Conservation (phyloP, 192 early-diverging fungal species). For the Backusella westeae region DNA sequence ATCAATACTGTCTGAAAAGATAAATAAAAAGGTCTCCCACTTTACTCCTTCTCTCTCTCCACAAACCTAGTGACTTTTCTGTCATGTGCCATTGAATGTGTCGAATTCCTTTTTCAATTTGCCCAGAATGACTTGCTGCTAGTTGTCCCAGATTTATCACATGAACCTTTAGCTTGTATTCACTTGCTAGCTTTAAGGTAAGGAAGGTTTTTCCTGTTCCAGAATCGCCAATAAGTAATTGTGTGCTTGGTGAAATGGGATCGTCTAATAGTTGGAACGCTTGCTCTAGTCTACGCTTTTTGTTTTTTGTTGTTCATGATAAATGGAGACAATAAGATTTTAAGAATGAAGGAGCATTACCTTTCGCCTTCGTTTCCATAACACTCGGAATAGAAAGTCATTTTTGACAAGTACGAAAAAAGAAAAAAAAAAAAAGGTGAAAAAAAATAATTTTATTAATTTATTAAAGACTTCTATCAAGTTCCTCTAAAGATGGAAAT, state of each 20-base stretch:
- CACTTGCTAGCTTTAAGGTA: background rate
- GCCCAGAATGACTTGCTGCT: slow-evolving; percentile 6
- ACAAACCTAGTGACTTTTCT: background rate
- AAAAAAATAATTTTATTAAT: background rate
- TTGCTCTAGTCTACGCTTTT: slow-evolving; percentile 10
- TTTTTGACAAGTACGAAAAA: background rate
- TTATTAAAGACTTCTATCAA: background rate
- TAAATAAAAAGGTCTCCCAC: background rate
- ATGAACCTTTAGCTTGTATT: background rate
- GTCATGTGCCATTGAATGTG: slow-evolving; percentile 8
- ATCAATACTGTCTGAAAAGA: slow-evolving; percentile 36
- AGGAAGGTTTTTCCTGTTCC: slow-evolving; percentile 14
- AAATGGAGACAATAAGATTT: background rate
- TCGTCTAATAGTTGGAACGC: background rate
- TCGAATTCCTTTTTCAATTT: slow-evolving; percentile 11
- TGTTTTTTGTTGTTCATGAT: background rate
- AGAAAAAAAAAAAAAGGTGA: background rate
- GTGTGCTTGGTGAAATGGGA: background rate
- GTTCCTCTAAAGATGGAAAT: slow-evolving; percentile 29
- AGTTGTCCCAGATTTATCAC: background rate
- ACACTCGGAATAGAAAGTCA: slow-evolving; percentile 6
- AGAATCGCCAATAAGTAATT: slow-evolving; percentile 11
- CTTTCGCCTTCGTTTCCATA: slow-evolving; percentile 27
- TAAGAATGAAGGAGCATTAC: background rate
- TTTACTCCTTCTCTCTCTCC: too few relatives aligned